phyloP scores from a whole-genome alignment of 208 protist species.

The Naegleria gruberi region DNA sequence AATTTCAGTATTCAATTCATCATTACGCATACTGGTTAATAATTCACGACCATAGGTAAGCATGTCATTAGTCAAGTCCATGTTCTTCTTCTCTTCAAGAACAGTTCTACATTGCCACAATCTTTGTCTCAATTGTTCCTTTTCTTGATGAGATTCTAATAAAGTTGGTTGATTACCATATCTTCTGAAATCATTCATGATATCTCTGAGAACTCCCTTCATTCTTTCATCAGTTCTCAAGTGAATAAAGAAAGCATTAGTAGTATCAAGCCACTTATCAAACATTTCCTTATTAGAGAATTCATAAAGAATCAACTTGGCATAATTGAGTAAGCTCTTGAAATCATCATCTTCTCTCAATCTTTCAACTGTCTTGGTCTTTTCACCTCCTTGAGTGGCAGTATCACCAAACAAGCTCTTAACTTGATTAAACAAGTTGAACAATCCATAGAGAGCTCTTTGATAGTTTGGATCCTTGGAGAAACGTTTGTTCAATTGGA shows the following conservation, averaged over 20 bases:
- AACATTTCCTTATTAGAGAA: background rate
- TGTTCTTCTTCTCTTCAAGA: background rate
- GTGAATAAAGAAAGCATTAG: background rate
- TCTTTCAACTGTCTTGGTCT: background rate
- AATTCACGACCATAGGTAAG: background rate
- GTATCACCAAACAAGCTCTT: background rate
- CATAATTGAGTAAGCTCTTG: background rate
- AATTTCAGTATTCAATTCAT: background rate
- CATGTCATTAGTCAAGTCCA: background rate
- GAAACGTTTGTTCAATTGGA: background rate
- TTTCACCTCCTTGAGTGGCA: background rate
- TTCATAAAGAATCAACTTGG: background rate
- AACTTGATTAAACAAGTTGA: background rate
- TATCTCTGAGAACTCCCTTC: background rate
- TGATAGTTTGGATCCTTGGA: background rate
- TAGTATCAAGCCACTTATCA: background rate
- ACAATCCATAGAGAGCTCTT: background rate
- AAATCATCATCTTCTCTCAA: background rate
- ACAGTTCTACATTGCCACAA: background rate
- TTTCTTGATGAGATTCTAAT: background rate
- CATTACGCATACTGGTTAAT: background rate
- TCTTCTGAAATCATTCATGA: background rate
- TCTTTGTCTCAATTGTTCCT: background rate
- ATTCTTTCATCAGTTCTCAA: background rate
- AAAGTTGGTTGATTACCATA: background rate